A percentile compares a stretch with the other conserved stretches of the same genome.
phyloP scores from a whole-genome alignment of 352 stramenopile genomes.

The Blastocystis sp. region DNA sequence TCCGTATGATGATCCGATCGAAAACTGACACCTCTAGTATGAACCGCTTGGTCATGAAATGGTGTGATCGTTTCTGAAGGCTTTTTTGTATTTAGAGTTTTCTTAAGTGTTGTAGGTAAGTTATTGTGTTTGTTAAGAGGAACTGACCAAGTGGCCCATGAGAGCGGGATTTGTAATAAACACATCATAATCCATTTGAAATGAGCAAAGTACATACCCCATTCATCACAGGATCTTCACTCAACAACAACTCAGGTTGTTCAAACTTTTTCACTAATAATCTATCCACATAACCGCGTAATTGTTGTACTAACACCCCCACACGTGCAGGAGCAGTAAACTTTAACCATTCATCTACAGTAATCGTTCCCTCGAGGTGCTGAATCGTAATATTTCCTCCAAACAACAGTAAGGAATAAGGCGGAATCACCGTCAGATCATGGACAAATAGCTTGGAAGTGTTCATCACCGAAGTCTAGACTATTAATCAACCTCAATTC shows the following conservation, averaged over 20 bases:
- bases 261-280: constrained; percentile 89
- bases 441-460: constrained; percentile 94
- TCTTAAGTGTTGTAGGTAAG: not conserved
- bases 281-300: constrained; percentile 86
- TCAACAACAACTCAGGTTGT: constrained; percentile 83
- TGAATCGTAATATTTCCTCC: constrained; percentile 77
- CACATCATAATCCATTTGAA: constrained; percentile 27
- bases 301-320: constrained; percentile 90
- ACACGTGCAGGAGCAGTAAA: constrained; percentile 88
- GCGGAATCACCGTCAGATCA: constrained; percentile 91
- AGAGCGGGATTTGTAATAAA: not conserved
- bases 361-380: constrained; percentile 75
- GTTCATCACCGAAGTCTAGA: constrained; percentile 82
- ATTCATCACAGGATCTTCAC: constrained; percentile 24
- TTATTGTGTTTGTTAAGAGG: constrained; percentile 2
- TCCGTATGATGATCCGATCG: constrained; percentile 60
- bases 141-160: not conserved
- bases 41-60: constrained; percentile 48
- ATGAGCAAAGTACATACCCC: constrained; percentile 20
- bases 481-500: constrained; percentile 68
- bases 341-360: constrained; percentile 84
- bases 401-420: constrained; percentile 95
- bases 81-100: not conserved
- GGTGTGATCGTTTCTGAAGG: constrained; percentile 50
- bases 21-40: constrained; percentile 63